Base-by-base conservation (phyloP, 2,329 filamentous ascomycete genomes). In the Neonectria coccinea region DNA sequence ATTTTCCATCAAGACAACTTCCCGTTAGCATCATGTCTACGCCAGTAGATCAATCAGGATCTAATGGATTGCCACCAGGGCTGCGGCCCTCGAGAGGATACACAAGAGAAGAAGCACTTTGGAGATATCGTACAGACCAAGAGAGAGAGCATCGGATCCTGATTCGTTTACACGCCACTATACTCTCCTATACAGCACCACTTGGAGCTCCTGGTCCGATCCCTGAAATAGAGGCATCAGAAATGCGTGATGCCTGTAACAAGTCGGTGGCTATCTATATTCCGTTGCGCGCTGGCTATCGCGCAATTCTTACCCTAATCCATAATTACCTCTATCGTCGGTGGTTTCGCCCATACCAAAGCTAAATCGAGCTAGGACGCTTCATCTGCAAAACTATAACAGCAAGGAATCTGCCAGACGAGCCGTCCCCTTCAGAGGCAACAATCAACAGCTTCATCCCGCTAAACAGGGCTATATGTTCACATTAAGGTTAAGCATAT, bases 321-420 rank as follows among this genome's bases (percentile, higher is more conserved):
- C 44, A 60, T 18, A 66, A 66, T 20, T 62, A 65, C 31, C 29
- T 65, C 7, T 65, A 57, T 47, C 39, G 41, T 1, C 48, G 48
- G 20, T 64, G 62, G 62, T 64, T 65, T 31, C 47, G 25, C 16
- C 58, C 58, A 16, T 65, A 61, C n/a, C 41, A 39, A 42, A 65
- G 57, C 58, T 58, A 65, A 31, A 57, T 65, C 29, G 62, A 58
- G 22, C 31, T 22, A 12, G 22, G 1, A 8, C 62, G 62, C 16
- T 62, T 62, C 47, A 33, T 65, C 31, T 65, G 62, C 62, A 58
- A 62, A 20, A 45, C 36, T 12, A 62, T 65, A 2, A 8, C 20
- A 8, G 53, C 53, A 7, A 4, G 5, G 5, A 39, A 53, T n/a
- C 7, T 61, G 16, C 20, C 47, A 4, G n/a, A 61, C 12, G 57